Base-by-base conservation (phyloP, 2,329 filamentous ascomycete genomes). In the Ilyonectria mors-panacis region DNA sequence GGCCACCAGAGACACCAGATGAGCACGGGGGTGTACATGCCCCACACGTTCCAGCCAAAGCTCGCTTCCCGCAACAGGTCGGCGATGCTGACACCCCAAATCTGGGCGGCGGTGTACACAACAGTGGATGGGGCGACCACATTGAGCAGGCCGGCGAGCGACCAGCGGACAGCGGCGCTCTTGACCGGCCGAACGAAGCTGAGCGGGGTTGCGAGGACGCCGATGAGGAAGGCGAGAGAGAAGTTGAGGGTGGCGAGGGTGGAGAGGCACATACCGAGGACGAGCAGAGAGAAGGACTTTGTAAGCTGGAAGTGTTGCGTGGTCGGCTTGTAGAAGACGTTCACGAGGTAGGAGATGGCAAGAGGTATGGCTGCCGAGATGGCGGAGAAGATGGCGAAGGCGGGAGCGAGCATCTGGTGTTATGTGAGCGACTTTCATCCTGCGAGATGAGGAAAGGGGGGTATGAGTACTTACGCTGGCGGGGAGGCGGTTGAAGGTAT, bases 1-100 rank as follows among this genome's bases (percentile, higher is more conserved):
- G 95, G 95, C 92, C 94, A 96, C 95, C 95, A 98, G 48, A 97
- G 91, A 78, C 94, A 93, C 93, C 94, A 97, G n/a, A 97, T 87
- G 12, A 97, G 89, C 19, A 97, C 90, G 66, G 93, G 92, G 1
- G 94, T 97, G 84, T 94, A 97, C 87, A 96, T 89, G 1, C 94
- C 94, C 89, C 92, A 94, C 13, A 97, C 90, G 76, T 94, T 88
- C 94, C 94, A 97, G 0, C 93, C 94, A 78, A 96, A 94, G 6
- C 93, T 93, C 1, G 94, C 93, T 78, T 92, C 87, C 30, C 86
- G 86, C 58, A 97, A 81, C 2, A 96, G 85, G 2, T 88, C 81
- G 48, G 84, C 84, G 1, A 94, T 78, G 5, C 78, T 76, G 1
- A 83, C 58, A 7, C 76, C 71, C 68, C 79, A 82, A 23, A 79